These are phyloP conservation scores for Saturnispora quitensis DNA, from an alignment of 805 yeast genomes.

Conservation along the genomic window DNA sequence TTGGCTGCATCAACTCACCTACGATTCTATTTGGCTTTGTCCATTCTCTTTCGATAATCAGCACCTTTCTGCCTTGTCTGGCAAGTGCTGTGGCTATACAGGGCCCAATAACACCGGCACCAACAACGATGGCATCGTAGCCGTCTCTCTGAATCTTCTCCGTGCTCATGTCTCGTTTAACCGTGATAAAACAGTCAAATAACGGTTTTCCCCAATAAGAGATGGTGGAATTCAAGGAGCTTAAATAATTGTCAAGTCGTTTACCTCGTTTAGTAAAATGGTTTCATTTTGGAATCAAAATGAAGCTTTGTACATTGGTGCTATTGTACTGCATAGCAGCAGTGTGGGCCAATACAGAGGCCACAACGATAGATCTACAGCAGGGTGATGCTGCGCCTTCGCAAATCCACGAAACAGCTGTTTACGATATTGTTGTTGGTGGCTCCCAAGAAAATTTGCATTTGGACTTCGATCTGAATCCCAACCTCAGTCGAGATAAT, in stretches of 20 bases:
- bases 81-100: slow-evolving; percentile 85
- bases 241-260: slow-evolving; percentile 1
- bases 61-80: slow-evolving; percentile 77
- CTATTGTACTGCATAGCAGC: background rate
- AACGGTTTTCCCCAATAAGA: background rate
- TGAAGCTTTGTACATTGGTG: background rate
- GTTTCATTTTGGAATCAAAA: background rate
- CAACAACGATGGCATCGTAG: slow-evolving; percentile 82
- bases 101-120: slow-evolving; percentile 99
- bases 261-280: slow-evolving; percentile 4
- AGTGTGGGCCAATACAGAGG: background rate
- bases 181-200: background rate
- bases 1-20: slow-evolving; percentile 96
- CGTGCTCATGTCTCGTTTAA: background rate
- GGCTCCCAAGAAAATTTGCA: background rate
- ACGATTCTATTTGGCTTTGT: slow-evolving; percentile 90
- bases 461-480: background rate
- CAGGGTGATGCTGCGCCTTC: background rate
- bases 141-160: slow-evolving; percentile 8
- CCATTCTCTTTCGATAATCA: slow-evolving; percentile 83
- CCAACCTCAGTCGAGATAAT: background rate
- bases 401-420: background rate
- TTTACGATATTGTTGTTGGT: background rate
- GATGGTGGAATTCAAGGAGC: background rate
- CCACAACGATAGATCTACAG: background rate